Conservation (phyloP, 139 green algal genomes). For the Coelastrella sp. region DNA sequence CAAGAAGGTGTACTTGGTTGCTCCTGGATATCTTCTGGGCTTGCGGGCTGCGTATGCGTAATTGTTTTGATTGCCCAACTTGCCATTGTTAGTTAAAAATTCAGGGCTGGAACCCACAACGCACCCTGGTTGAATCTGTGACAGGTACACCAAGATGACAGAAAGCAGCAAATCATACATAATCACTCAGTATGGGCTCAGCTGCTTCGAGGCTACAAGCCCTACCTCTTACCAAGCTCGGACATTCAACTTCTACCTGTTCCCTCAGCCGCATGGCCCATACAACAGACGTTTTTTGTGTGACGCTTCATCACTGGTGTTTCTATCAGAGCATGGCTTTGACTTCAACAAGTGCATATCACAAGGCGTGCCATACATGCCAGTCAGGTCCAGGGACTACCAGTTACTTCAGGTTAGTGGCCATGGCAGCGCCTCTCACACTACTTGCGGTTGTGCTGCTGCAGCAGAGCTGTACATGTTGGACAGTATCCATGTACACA, state of each 20-base stretch:
- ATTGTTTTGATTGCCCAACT: too few species aligned
- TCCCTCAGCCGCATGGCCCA: constrained; percentile 61
- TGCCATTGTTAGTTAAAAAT: too few species aligned
- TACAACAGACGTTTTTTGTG: constrained; percentile 69
- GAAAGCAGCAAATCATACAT: constrained; percentile 63
- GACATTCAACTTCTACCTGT: constrained; percentile 91
- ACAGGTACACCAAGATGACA: constrained; percentile 60
- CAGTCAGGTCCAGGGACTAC: constrained; percentile 49
- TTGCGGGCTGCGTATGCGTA: too few species aligned
- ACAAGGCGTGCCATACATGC: constrained; percentile 76
- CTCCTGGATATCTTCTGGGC: too few species aligned
- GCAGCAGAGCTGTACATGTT: too few species aligned
- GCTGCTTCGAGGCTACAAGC: constrained; percentile 54
- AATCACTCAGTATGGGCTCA: constrained; percentile 85
- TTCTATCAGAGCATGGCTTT: constrained; percentile 77
- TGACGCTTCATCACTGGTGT: constrained; percentile 75
- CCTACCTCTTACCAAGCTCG: constrained; percentile 51
- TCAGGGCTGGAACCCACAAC: not conserved
- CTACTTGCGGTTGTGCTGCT: too few species aligned
- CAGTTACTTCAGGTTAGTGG: constrained; percentile 54
- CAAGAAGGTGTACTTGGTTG: too few species aligned
- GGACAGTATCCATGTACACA: too few species aligned
- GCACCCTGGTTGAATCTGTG: not conserved
- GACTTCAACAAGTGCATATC: constrained; percentile 90
- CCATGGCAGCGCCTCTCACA: too few species aligned